A percentile compares a stretch with the other conserved stretches of the same genome.
phyloP scores from a whole-genome alignment of 1,284 basidiomycete genomes.

The Sutorius eximius region DNA sequence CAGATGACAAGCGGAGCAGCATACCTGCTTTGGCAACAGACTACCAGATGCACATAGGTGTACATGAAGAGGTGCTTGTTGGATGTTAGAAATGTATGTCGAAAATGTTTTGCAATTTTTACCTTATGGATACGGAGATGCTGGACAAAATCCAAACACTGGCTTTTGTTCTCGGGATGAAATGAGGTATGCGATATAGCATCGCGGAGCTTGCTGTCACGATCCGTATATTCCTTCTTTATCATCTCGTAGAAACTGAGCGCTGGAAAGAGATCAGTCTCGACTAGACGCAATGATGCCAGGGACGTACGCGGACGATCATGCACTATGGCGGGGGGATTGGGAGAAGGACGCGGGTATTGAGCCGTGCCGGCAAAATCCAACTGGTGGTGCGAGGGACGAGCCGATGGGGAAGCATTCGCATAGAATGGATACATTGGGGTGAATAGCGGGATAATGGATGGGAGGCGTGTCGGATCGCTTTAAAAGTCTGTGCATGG shows the following conservation, averaged over 20 bases:
- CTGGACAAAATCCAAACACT: constrained; percentile 13
- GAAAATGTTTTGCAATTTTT: not conserved
- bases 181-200: constrained; percentile 4
- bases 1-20: not conserved
- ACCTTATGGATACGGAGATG: constrained; percentile 27
- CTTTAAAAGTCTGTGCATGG: constrained; percentile 13
- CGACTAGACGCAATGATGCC: not conserved
- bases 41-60: constrained; percentile 24
- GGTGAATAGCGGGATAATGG: not conserved
- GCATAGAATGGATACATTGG: constrained; percentile 7
- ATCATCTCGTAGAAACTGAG: constrained; percentile 9
- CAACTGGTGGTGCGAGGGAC: not conserved
- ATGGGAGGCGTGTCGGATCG: not conserved
- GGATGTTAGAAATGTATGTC: constrained; percentile 3
- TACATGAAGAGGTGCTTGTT: constrained; percentile 28
- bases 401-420: not conserved
- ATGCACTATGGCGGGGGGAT: not conserved
- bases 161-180: not conserved
- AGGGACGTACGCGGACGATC: constrained; percentile 13
- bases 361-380: not conserved
- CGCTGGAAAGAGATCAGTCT: constrained; percentile 15
- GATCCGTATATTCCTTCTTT: not conserved
- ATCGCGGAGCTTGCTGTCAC: constrained; percentile 2
- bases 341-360: not conserved
- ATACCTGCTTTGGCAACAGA: constrained; percentile 15